Base-by-base conservation (phyloP, 805 yeast species). In the Torulaspora gathmanii region DNA sequence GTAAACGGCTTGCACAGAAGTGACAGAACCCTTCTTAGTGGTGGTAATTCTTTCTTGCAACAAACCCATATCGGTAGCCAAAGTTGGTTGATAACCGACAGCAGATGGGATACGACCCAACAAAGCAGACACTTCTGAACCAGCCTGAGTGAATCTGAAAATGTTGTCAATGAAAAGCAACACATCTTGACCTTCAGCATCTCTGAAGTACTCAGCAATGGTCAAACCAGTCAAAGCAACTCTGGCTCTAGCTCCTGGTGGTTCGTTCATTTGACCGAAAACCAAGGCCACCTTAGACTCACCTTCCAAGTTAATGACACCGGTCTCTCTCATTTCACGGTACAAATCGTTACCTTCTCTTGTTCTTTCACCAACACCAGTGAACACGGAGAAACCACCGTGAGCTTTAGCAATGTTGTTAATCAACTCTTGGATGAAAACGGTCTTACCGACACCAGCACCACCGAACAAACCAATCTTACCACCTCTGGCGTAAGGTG, bases 361-460 rank as follows among this genome's bases (percentile, higher is more conserved):
- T 80, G 99, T 91, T 80, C 99, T 86, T 81, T 93, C 99, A 83
- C 99, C 99, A 76, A 91, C 99, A 89, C 99, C 99, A 68, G 96
- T 86, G 85, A 91, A 91, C 62, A 91, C 98, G 49, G 98, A 91
- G 95, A 91, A 91, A 86, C 98, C 98, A 88, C 98, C 99, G 75
- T 91, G 98, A 69, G 99, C 98, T 82, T 91, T 93, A 72, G 99
- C 99, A 70, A 91, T 93, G 83, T 91, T 91, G 90, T 93, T 91
- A 75, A 91, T 91, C 79, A 91, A 83, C 80, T 91, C 99, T 82
- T 91, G 99, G 78, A 91, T 91, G 79, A 91, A 91, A 57, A 91
- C 99, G 75, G 99, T 91, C 78, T 91, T 91, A 79, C 99, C 99
- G 86, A 91, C 99, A 91, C 99, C 99, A 75, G 99, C 99, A 91